A percentile compares a stretch with the other conserved stretches of the same genome.
phyloP scores from a whole-genome alignment of 2,329 filamentous ascomycete genomes.

The Aspergillus pseudoglaucus region DNA sequence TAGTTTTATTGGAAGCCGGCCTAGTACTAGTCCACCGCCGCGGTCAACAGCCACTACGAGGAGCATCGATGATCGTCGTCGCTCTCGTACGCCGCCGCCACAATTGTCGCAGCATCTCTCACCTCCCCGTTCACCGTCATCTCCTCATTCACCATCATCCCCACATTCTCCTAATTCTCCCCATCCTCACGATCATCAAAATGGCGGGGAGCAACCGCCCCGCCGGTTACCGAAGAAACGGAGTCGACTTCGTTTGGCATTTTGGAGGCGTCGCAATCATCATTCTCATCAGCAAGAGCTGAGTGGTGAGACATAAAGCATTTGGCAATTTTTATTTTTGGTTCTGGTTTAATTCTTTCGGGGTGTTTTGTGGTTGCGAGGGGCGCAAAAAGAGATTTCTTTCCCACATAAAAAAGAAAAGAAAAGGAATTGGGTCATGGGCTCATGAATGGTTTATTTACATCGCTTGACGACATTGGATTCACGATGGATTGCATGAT shows the following conservation, averaged over 20 bases:
- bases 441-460: conserved; percentile 17
- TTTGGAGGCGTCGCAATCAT: conserved; percentile 34
- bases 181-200: background rate
- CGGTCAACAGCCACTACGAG: conserved; percentile 18
- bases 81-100: too few species aligned
- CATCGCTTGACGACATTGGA: conserved; percentile 19
- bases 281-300: conserved; percentile 22
- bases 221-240: conserved; percentile 30
- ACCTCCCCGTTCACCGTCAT: background rate
- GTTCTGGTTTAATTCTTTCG: conserved; percentile 9
- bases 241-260: conserved; percentile 36
- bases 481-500: conserved; percentile 24
- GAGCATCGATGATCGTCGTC: conserved; percentile 5
- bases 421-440: conserved; percentile 13
- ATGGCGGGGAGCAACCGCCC: background rate
- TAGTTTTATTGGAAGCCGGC: conserved; percentile 15
- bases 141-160: background rate
- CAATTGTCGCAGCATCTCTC: background rate
- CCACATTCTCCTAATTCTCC: background rate
- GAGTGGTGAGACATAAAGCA: conserved; percentile 26
- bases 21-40: conserved; percentile 18
- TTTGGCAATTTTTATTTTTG: conserved; percentile 3
- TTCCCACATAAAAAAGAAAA: background rate
- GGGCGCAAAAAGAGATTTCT: conserved; percentile 4
- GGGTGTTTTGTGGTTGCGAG: conserved; percentile 12